Base-by-base conservation (phyloP, 2,329 filamentous ascomycete species). In the Aspergillus tamarii region DNA sequence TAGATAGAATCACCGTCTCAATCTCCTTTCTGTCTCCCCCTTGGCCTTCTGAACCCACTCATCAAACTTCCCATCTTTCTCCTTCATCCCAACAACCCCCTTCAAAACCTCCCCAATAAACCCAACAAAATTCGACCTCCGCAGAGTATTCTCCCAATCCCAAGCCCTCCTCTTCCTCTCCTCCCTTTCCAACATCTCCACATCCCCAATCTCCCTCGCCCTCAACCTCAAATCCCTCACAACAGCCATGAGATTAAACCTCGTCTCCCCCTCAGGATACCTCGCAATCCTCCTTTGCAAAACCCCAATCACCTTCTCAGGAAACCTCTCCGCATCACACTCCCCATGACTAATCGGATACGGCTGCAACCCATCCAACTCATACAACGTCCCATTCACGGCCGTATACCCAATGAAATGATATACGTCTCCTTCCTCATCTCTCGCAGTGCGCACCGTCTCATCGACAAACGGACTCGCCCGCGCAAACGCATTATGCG, bases 321-420 rank as follows among this genome's bases (percentile, higher is more conserved):
- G 88, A 76, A 99, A 98, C 39, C 89, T 84, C 2, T 87, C 85
- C n/a, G 81, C 73, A 0, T 84, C 82, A 77, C 93, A 96, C 4
- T 85, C 68, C 32, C 94, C 95, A 80, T 99, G 95, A 57, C 88
- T 89, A 71, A 99, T 97, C 61, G 95, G 95, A 62, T 92, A 91
- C 4, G 93, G 93, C 80, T 98, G 94, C 67, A 99, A 84, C 21
- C 95, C 95, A 79, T 99, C 95, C 59, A 99, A 86, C 81, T 99
- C 95, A 84, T 97, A 99, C 60, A 99, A 85, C 5, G 83, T 88
- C 68, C 89, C 90, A 74, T 90, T 87, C 69, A 97, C 85, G 60
- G 89, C 87, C 10, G 93, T 94, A 81, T 99, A 99, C 36, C 94
- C 95, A 73, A 99, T 93, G 79, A 99, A 99, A 82, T 99, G 95